Conservation (phyloP, 2,329 filamentous ascomycete genomes). For the Paecilomyces variotii region DNA sequence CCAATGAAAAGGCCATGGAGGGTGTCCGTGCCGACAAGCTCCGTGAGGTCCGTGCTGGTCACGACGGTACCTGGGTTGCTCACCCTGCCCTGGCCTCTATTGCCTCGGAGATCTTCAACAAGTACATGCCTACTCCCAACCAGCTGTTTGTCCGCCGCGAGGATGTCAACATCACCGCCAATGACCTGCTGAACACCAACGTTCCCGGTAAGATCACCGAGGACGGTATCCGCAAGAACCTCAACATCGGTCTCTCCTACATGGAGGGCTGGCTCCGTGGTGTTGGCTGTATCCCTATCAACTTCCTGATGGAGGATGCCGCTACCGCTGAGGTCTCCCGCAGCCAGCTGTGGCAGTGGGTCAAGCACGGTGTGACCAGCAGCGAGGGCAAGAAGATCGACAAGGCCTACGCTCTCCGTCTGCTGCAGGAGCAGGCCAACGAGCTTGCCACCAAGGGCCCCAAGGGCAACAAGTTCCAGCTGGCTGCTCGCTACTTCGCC, state of each 20-base stretch:
- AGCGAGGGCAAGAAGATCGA: conserved; percentile 86
- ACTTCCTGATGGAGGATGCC: conserved; percentile 97
- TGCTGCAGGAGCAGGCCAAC: conserved; percentile 79
- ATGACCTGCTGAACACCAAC: conserved; percentile 97
- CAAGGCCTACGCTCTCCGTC: conserved; percentile 79
- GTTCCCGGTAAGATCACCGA: conserved; percentile 88
- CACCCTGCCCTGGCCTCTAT: conserved; percentile 87
- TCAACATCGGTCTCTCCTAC: conserved; percentile 92
- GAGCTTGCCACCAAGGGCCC: conserved; percentile 65
- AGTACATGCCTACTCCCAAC: conserved; percentile 97
- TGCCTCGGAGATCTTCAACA: conserved; percentile 89
- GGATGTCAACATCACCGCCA: conserved; percentile 76
- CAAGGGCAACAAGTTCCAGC: conserved; percentile 83
- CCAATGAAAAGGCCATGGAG: conserved; percentile 92
- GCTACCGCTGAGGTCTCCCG: conserved; percentile 94
- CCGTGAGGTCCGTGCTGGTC: conserved; percentile 86
- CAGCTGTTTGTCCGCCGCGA: conserved; percentile 87
- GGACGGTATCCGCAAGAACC: conserved; percentile 91
- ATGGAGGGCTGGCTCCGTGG: conserved; percentile 98
- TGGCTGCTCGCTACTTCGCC: conserved; percentile 88
- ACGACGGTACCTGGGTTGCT: conserved; percentile 96
- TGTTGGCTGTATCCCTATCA: conserved; percentile 92
- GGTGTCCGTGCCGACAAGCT: conserved; percentile 91
- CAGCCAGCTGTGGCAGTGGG: conserved; percentile 96
- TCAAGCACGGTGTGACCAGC: conserved; percentile 63